Conservation (phyloP, 768 basidiomycete genomes). For the Kwoniella newhampshirensis region DNA sequence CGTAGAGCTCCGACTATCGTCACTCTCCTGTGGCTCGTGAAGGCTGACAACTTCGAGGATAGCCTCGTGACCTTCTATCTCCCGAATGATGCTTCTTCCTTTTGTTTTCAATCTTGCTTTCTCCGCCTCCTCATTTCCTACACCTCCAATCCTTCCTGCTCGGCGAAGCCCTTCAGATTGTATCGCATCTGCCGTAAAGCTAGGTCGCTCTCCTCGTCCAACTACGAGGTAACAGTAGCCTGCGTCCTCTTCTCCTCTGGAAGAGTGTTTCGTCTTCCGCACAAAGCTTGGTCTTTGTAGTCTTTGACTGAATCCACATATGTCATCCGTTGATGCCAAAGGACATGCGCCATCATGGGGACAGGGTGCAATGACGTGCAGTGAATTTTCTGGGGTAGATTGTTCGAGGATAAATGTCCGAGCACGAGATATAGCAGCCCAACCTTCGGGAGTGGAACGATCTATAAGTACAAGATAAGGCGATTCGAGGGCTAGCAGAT, state of each 20-base stretch:
- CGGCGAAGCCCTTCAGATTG: slow-evolving; percentile 7
- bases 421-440: slow-evolving; percentile 53
- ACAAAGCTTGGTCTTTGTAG: slow-evolving; percentile 82
- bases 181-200: background rate
- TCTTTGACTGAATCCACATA: slow-evolving; percentile 82
- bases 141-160: slow-evolving; percentile 36
- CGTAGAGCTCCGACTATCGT: background rate
- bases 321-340: slow-evolving; percentile 54
- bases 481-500: slow-evolving; percentile 20
- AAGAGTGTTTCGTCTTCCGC: slow-evolving; percentile 81
- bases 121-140: slow-evolving; percentile 39
- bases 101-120: slow-evolving; percentile 31
- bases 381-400: slow-evolving; percentile 18
- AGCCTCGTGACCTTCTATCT: slow-evolving; percentile 25
- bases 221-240: slow-evolving; percentile 89
- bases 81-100: slow-evolving; percentile 30
- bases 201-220: slow-evolving; percentile 71
- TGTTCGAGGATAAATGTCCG: slow-evolving; percentile 23
- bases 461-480: slow-evolving; percentile 67
- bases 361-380: slow-evolving; percentile 61
- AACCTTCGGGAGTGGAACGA: slow-evolving; percentile 72
- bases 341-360: slow-evolving; percentile 88
- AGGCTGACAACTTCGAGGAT: slow-evolving; percentile 38
- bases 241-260: slow-evolving; percentile 78
- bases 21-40: slow-evolving; percentile 2